phyloP scores from a whole-genome alignment of 1,139 yeast genomes.

The Zygotorulaspora mrakii region DNA sequence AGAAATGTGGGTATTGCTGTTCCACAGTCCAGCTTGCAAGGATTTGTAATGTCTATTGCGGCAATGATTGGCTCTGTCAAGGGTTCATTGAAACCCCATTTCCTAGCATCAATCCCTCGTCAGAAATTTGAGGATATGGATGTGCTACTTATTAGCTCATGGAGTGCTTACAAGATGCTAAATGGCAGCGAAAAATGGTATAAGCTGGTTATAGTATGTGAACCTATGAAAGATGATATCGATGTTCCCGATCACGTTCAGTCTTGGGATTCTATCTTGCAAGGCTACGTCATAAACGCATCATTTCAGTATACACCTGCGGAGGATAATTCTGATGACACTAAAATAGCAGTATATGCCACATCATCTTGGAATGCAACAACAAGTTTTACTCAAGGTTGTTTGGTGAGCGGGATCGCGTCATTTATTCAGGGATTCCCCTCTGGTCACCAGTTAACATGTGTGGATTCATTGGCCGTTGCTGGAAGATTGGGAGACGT shows the following conservation, averaged over 20 bases:
- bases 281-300: slow-evolving; percentile 17
- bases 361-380: slow-evolving; percentile 24
- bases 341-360: slow-evolving; percentile 27
- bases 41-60: slow-evolving; percentile 35
- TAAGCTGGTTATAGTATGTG: slow-evolving; percentile 36
- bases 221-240: slow-evolving; percentile 11
- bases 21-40: slow-evolving; percentile 29
- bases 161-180: slow-evolving; percentile 24
- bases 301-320: slow-evolving; percentile 37
- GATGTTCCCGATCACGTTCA: slow-evolving; percentile 14
- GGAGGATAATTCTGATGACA: slow-evolving; percentile 38
- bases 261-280: slow-evolving; percentile 33
- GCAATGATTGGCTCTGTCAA: slow-evolving; percentile 32
- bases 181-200: slow-evolving; percentile 35
- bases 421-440: slow-evolving; percentile 61
- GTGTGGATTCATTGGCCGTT: slow-evolving; percentile 45
- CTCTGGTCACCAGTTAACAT: slow-evolving; percentile 40
- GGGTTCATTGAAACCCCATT: slow-evolving; percentile 28
- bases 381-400: slow-evolving; percentile 51
- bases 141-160: slow-evolving; percentile 34
- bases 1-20: slow-evolving; percentile 34
- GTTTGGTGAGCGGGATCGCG: slow-evolving; percentile 61
- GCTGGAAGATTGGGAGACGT: slow-evolving; percentile 27
- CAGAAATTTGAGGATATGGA: slow-evolving; percentile 31
- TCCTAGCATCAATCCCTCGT: slow-evolving; percentile 36